Conservation (phyloP, 2,329 filamentous ascomycete genomes). For the Aspergillus sp. region DNA sequence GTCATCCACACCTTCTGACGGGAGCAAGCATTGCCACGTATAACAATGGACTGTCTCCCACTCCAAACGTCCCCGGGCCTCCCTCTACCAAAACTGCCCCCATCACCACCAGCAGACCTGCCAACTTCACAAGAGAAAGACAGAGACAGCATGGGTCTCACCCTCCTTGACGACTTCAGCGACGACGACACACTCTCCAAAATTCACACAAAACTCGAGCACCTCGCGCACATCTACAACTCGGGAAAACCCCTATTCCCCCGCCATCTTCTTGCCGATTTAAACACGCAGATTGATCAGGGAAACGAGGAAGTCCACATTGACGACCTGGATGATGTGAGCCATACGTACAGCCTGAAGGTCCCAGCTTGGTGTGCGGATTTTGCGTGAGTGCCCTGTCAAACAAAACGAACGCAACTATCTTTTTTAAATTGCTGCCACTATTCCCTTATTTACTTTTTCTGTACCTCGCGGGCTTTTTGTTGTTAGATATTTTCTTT, state of each 20-base stretch:
- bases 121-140: neutral
- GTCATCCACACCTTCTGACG: neutral
- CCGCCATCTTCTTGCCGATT: constrained; percentile 17
- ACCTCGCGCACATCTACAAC: constrained; percentile 20
- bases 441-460: no score
- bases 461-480: no score
- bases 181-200: constrained; percentile 11
- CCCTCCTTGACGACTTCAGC: neutral
- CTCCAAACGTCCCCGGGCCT: neutral
- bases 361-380: constrained; percentile 18
- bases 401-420: no score
- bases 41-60: constrained; percentile 1
- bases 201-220: constrained; percentile 16
- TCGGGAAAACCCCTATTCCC: constrained; percentile 24
- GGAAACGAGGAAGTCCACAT: constrained; percentile 19
- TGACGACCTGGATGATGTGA: constrained; percentile 15
- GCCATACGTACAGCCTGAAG: constrained; percentile 17
- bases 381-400: constrained; percentile 14
- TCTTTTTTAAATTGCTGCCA: no score
- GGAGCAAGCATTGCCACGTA: neutral
- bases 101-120: neutral
- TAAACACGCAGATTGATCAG: constrained; percentile 17
- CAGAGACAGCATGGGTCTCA: neutral
- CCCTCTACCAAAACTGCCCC: neutral
- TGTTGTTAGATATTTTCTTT: neutral